Evolutionary conservation across 2,329 filamentous ascomycete genomes (phyloP).

Genomic region (Dactylellina haptotyla): DNA sequence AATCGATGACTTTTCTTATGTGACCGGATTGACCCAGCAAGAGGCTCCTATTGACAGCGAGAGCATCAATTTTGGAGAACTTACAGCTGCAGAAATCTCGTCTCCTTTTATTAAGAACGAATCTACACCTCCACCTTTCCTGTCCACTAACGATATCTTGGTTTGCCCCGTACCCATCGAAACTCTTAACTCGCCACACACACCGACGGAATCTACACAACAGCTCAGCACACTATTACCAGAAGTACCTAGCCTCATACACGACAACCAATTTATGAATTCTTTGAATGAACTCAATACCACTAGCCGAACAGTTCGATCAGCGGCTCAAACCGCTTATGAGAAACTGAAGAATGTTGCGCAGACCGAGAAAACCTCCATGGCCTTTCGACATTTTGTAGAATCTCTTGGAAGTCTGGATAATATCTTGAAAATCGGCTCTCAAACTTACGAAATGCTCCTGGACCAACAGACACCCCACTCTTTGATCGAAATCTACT

Average conservation of each 20-base stretch:
- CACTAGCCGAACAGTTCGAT: constrained; percentile 41
- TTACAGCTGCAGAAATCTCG: background rate
- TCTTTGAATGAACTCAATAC: constrained; percentile 28
- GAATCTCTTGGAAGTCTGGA: constrained; percentile 42
- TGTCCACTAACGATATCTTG: background rate
- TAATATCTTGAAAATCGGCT: constrained; percentile 43
- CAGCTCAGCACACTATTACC: background rate
- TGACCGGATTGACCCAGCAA: constrained; percentile 17
- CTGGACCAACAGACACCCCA: constrained; percentile 46
- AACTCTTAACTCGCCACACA: background rate
- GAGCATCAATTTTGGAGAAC: background rate
- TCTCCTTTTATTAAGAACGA: constrained; percentile 37
- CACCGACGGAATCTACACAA: background rate
- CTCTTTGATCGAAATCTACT: constrained; percentile 51
- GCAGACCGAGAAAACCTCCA: constrained; percentile 30
- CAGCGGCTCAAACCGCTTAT: constrained; percentile 41
- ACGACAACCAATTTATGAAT: constrained; percentile 26
- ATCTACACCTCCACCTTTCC: constrained; percentile 16
- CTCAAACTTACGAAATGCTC: constrained; percentile 47
- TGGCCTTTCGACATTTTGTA: constrained; percentile 42
- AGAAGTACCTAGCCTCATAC: background rate
- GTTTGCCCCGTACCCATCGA: constrained; percentile 2
- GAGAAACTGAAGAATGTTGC: constrained; percentile 47
- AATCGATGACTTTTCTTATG: constrained; percentile 28
- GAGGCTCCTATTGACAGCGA: constrained; percentile 10